Evolutionary conservation across 164 flowering plant species (phyloP), one percentile per base, ranked within the genome.

Genomic region (Kalanchoe fedtschenkoi): DNA sequence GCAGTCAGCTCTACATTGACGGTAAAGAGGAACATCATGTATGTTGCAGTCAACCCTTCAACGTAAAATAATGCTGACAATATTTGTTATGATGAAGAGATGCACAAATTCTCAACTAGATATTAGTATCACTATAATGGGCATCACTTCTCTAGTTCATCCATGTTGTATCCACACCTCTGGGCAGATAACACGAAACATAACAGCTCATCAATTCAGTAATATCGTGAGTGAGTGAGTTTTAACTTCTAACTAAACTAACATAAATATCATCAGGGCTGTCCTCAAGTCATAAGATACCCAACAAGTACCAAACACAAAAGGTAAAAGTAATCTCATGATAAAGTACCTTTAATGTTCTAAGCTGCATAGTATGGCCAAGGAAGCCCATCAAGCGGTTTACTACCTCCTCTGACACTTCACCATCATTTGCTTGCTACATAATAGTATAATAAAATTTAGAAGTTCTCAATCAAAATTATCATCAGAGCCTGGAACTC

Each of bases 351-450:
- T 95, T 88, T 62, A 95, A 77, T 53, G 97, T 83, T 70, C 88
- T 83, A 11, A 91, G 83, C 71, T 95, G 95, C 71, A 91, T 82
- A 63, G 83, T 65, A 71, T 91, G 96, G 34, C 99, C 99, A 55
- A 95, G 76, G 72, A 88, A 87, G 57, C 89, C 76, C 92, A 85
- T 91, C 37, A 95, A 86, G 43, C 93, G 96, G 66, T 70, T 77
- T 56, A 89, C 37, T 60, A 95, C 69, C 68, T 91, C 99, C 61
- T 82, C 83, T 14, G 99, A 78, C 65, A 91, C 71, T 75, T 77
- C 89, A 37, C 99, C 97, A 63, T 87, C 87, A 74, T 78, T 80
- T 43, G 87, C 81, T 72, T 91, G 93, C 89, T 81, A 78, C 74
- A 76, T 62, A 62, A 28, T 33, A 51, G 62, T 68, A 69, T 0